phyloP scores from a whole-genome alignment of 805 yeast species.

The Candida maltosa region DNA sequence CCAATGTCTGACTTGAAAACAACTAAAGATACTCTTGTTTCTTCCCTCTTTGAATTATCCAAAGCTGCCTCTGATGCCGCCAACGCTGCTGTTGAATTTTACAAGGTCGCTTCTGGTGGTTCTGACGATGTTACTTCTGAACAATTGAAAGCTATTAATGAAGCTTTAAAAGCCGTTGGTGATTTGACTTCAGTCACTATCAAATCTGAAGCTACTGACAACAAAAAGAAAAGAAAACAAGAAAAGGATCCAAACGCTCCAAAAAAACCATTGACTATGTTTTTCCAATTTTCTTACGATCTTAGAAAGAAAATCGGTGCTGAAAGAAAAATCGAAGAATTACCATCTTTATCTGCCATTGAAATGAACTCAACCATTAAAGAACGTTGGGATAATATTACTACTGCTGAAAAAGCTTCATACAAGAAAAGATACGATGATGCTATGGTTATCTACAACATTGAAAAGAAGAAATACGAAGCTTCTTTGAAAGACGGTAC shows the following conservation, averaged over 20 bases:
- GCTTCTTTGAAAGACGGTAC: slow-evolving; percentile 19
- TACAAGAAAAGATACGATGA: slow-evolving; percentile 61
- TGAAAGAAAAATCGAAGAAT: slow-evolving; percentile 57
- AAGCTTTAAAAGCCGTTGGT: slow-evolving; percentile 35
- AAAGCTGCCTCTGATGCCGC: slow-evolving; percentile 88
- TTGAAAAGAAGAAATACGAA: slow-evolving; percentile 34
- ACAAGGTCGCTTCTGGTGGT: slow-evolving; percentile 48
- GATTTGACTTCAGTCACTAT: slow-evolving; percentile 14
- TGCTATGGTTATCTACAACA: slow-evolving; percentile 36
- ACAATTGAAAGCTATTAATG: slow-evolving; percentile 31
- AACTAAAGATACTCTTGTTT: slow-evolving; percentile 41
- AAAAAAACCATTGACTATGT: slow-evolving; percentile 87
- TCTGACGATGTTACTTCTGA: slow-evolving; percentile 42
- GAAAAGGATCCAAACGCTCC: slow-evolving; percentile 89
- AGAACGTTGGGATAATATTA: slow-evolving; percentile 70
- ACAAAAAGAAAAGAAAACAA: slow-evolving; percentile 45
- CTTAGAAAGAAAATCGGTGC: slow-evolving; percentile 68
- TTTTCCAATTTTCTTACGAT: slow-evolving; percentile 71
- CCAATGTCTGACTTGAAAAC: slow-evolving; percentile 16
- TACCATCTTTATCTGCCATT: slow-evolving; percentile 63
- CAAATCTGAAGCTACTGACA: slow-evolving; percentile 2
- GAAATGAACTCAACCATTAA: slow-evolving; percentile 81
- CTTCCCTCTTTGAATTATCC: slow-evolving; percentile 77
- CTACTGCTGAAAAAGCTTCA: slow-evolving; percentile 65
- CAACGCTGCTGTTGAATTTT: slow-evolving; percentile 72